Conservation (phyloP, 495 filamentous ascomycete species). For the Trichoderma asperelloides region DNA sequence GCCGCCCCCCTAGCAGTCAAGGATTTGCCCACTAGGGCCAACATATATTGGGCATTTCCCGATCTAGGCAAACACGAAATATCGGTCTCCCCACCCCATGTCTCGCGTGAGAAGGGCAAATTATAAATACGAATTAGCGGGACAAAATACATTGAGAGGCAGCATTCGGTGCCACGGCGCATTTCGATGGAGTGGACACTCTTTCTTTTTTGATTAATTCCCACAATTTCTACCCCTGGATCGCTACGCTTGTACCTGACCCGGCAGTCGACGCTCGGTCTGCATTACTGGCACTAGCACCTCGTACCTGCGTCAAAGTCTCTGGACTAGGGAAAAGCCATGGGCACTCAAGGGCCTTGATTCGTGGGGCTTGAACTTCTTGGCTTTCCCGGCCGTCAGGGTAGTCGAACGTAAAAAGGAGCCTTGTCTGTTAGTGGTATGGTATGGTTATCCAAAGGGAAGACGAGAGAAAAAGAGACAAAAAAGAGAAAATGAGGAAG, state of each 20-base stretch:
- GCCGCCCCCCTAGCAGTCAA: neutral
- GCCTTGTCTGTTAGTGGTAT: neutral
- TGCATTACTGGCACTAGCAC: neutral
- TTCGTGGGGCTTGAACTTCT: neutral
- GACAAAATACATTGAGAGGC: neutral
- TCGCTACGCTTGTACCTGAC: neutral
- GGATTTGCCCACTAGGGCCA: neutral
- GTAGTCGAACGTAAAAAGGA: neutral
- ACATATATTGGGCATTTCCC: neutral
- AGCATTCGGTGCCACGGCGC: neutral
- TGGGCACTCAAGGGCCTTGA: neutral
- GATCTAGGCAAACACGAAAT: neutral
- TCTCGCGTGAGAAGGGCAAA: slow-evolving; percentile 8
- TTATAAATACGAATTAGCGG: slow-evolving; percentile 7
- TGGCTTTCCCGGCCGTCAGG: neutral
- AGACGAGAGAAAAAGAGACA: neutral
- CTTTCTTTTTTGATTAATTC: slow-evolving; percentile 2
- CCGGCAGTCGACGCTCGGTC: neutral
- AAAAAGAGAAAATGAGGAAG: neutral
- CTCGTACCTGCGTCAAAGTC: slow-evolving; percentile 6
- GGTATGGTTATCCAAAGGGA: no score
- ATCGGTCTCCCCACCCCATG: neutral
- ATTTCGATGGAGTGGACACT: neutral
- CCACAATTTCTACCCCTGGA: slow-evolving; percentile 6
- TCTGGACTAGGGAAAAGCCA: neutral